Evolutionary conservation across 2,329 filamentous ascomycete species (phyloP), one percentile per base, ranked within the genome.

Genomic region (Epichloe typhina): DNA sequence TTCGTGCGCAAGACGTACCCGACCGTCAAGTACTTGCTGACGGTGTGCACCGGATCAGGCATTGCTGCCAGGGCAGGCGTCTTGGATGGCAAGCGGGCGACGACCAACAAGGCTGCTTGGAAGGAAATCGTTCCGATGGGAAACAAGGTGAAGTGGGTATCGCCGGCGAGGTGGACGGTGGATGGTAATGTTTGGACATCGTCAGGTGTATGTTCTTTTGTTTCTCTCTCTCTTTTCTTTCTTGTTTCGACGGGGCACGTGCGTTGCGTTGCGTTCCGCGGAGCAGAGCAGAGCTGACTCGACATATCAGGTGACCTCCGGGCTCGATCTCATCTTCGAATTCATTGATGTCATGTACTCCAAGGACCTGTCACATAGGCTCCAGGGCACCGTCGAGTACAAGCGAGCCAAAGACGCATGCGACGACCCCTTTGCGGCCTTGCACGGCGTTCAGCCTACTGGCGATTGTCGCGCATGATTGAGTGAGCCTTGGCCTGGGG

Each of bases 131-230:
- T 64, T 1, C 58, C 65, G 2, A 61, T 71, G 45, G 71, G 75
- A 0, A 68, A 72, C 0, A 63, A 69, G 0, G 77, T 81, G 0
- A 60, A 75, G 1, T 86, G 82, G 82, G 70, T 80, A 31, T 64
- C 69, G 1, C 69, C 71, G 39, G 82, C 82, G 26, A 69, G 82
- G 42, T 86, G 81, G 80, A 76, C 84, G 0, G 66, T 70, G 0
- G 80, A 85, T 61, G 80, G 77, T 4, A 81, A 83, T 50, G 66
- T 84, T 3, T 86, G 82, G 80, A 79, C 76, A 3, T 76, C 76
- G 4, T 80, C 78, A 1, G 82, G 83, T 46, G 63, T 66, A 51
- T 71, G 49, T 56, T 17, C 2, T 17, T 17, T 17, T 31, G 19
- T 31, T 23, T n/a, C 19, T 19, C 7, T 44, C 15, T 44, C 31